Base-by-base conservation (phyloP, 2,329 filamentous ascomycete genomes). In the Ophiobolus disseminans region DNA sequence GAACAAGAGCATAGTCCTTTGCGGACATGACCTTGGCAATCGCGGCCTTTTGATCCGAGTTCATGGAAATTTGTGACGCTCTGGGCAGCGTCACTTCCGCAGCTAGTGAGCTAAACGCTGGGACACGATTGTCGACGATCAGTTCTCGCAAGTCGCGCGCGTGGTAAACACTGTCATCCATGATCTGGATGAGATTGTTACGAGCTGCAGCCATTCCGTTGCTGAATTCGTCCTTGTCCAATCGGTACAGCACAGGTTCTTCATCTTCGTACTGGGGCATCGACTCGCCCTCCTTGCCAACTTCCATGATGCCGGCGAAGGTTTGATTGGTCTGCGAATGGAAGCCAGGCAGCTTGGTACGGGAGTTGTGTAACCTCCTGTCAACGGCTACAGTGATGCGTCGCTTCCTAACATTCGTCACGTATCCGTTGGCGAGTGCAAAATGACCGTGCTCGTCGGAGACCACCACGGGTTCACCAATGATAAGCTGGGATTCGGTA, bases 201-300 rank as follows among this genome's bases (percentile, higher is more conserved):
- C 94, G 86, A 36, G 96, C 90, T 22, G 89, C 88, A 3, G 94
- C 91, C 90, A 99, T 96, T 48, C 94, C 94, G 64, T 96, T 97
- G 74, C 91, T 96, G 73, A 99, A 99, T 68, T 99, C 94, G 64
- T 99, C 94, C 70, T 97, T 97, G 74, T 99, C 94, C 3, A 99
- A 79, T 19, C 94, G 88, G 64, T 96, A 99, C 39, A 85, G 80
- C 5, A 88, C 76, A 3, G 83, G 83, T 3, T 81, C 72, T 47
- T 80, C 77, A 48, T 80, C 78, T 1, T 78, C 50, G 66, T 54
- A 37, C 4, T 58, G 20, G n/a, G 45, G 34, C 4, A 44, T 20
- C n/a, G 53, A 35, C 14, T 66, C 64, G 11, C 68, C 83, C 60
- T 86, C 81, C 4, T 79, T 79, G 10, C 79, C 81, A 20, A 95